Base-by-base conservation (phyloP, 2,329 filamentous ascomycete species). In the Penicillium vulpinum region DNA sequence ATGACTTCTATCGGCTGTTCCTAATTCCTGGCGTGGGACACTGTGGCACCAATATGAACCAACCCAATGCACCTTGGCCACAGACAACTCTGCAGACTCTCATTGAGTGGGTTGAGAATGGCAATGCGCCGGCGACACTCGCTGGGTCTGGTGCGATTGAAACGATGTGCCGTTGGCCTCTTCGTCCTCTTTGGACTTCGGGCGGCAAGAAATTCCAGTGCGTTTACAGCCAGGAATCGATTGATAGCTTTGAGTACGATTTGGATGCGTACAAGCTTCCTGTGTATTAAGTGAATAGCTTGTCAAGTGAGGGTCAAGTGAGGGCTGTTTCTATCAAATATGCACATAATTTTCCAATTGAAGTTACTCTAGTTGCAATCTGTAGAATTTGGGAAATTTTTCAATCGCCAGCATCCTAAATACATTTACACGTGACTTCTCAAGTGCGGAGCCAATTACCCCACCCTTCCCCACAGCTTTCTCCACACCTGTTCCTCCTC, bases 1-100 rank as follows among this genome's bases (percentile, higher is more conserved):
- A 74, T 24, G 77, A 80, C 9, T 85, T 78, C 73, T 85, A 83
- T 68, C 75, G 77, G 26, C 70, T 84, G 18, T 84, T 76, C 70
- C 74, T 83, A 0, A 70, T 84, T 36, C 81, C 81, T 0, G 81
- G 81, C 15, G 81, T 76, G 0, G 80, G 71, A 0, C 81, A 83
- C 68, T 84, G 81, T 60, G 66, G 69, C 0, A 62, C 67, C 22
- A 82, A 80, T 65, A 51, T 66, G 1, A 64, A 74, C 5, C 73
- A 78, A 67, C 77, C 76, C 15, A 59, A 60, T 9, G 75, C 71
- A 0, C 73, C 74, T 0, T 80, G 73, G 62, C 78, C 77, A 2
- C 70, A 77, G 62, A 78, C 74, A 4, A 80, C 77, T 48, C 64
- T 80, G 43, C 73, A 73, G 56, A 70, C 68, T 1, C 64, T 81